Base-by-base conservation (phyloP, 768 basidiomycete species). In the Russula lepida region DNA sequence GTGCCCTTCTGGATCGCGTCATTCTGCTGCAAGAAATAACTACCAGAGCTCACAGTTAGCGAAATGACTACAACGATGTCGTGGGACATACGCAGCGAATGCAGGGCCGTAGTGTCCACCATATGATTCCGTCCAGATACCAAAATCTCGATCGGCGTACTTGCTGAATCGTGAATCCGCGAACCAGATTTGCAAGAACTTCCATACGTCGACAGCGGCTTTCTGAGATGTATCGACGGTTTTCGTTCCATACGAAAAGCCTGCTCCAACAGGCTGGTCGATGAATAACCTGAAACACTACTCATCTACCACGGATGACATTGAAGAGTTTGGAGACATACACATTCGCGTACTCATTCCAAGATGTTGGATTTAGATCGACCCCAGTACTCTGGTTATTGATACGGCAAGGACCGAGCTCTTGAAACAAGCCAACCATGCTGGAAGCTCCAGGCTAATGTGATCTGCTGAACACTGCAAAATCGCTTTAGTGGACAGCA, bases 391-490 rank as follows among this genome's bases (percentile, higher is more conserved):
- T 92, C 1, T 84, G 77, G 48, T 91, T 74, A 17, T 79, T 74
- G 64, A 98, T 78, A 32, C 74, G 74, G 74, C 95, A 98, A 0
- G 95, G 94, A 0, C 95, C 95, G n/a, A 95, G 85, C 70, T 98
- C 94, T 67, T 95, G 91, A 17, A 98, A 77, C 25, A 97, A 81
- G 9, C 95, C 95, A 1, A 90, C 88, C 74, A 74, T 74, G 58
- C 73, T 73, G 11, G 75, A 76, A 58, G 69, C 71, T 48, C 75
- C 76, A 11, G 74, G 76, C 72, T 75, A 50, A 21, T 30, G 3
- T 23, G 30, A 21, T 28, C 28, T 21, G 13, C 15, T 46, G 32
- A 47, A 5, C 19, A 47, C 8, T 6, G 15, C 39, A 19, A 17
- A 9, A 19, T 6, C n/a, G 28, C 19, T 23, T 37, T 39, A 32